phyloP scores from a whole-genome alignment of 352 stramenopile genomes.

The Phytopythium boreale region DNA sequence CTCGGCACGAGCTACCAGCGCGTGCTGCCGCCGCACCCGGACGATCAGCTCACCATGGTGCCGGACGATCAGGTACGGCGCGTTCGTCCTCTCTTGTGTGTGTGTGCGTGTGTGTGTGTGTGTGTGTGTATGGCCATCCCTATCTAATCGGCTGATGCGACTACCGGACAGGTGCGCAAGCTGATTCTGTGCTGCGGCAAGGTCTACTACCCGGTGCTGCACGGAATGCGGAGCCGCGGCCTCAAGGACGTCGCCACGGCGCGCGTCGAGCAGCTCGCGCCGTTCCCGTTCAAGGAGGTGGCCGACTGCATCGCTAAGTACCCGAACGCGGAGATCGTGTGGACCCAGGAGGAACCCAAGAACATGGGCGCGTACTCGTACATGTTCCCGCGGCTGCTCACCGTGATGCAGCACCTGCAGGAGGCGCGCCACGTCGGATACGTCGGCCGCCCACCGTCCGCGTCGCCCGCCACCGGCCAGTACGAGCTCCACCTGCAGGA shows the following conservation, averaged over 20 bases:
- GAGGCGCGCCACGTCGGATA: conserved; percentile 79
- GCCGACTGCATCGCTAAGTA: conserved; percentile 90
- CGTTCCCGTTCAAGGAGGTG: conserved; percentile 97
- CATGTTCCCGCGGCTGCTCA: conserved; percentile 91
- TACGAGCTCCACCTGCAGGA: conserved; percentile 92
- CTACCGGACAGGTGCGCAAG: conserved; percentile 51
- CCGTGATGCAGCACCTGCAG: conserved; percentile 86
- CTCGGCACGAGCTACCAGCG: conserved; percentile 57
- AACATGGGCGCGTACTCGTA: conserved; percentile 98
- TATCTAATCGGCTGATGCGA: neutral
- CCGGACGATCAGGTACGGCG: conserved; percentile 52
- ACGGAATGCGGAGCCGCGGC: conserved; percentile 50
- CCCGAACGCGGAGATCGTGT: conserved; percentile 95
- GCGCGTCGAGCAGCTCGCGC: conserved; percentile 88
- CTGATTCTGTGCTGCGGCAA: conserved; percentile 83
- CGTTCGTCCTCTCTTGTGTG: neutral
- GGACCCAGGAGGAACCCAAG: conserved; percentile 97
- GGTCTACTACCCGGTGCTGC: conserved; percentile 79
- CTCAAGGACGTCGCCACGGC: conserved; percentile 64
- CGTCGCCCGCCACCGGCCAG: conserved; percentile 96
- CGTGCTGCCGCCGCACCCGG: conserved; percentile 69
- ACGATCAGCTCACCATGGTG: conserved; percentile 66
- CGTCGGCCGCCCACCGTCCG: conserved; percentile 92
- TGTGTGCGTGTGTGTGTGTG: too few relatives aligned
- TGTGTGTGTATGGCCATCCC: too few relatives aligned